Evolutionary conservation across 306 rosid genomes (phyloP), one percentile per base, ranked within the genome.

Genomic region (Cicer arietinum): DNA sequence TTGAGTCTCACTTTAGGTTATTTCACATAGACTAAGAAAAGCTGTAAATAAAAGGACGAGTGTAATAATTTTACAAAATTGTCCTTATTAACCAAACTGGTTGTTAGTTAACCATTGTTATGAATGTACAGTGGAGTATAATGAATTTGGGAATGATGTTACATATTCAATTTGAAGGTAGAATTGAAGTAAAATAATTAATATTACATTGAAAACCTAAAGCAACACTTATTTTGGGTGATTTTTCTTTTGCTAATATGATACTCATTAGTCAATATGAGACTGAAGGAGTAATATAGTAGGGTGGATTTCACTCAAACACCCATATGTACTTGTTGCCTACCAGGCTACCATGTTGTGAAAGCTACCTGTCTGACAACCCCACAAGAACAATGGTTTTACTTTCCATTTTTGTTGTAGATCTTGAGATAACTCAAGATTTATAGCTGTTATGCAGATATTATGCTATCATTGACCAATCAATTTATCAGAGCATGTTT

Each of bases 291-390:
- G 20, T 17, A 35, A 60, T 54, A 10, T 47, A 14, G 44, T 20
- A 18, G 42, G 30, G 53, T 39, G 67, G 16, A 43, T 42, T 41
- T 50, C 45, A 12, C 30, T 63, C 39, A 10, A 39, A 22, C 18
- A 61, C 43, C 43, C 9, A 8, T 67, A 35, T 44, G 50, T 67
- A 63, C 46, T 43, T 17, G 25, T 13, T 50, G 46, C 37, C 41
- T n/a, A 6, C 63, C 41, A 25, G 47, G 18, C 41, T 14, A 6
- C 64, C 64, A 25, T 58, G n/a, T 65, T 75, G 72, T 40, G 42
- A 50, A 46, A 40, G 40, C 9, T 50, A 10, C 50, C 22, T 7
- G 25, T 12, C 43, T 17, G 62, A 62, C 62, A 47, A 13, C 66
- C 45, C 11, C 42, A 1, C 13, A 10, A 42, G 42, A 43, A 47